Percentiles rank a stretch among this genome's conserved stretches.
phyloP scores from a whole-genome alignment of 164 flowering plant genomes.

The Liriodendron chinense region DNA sequence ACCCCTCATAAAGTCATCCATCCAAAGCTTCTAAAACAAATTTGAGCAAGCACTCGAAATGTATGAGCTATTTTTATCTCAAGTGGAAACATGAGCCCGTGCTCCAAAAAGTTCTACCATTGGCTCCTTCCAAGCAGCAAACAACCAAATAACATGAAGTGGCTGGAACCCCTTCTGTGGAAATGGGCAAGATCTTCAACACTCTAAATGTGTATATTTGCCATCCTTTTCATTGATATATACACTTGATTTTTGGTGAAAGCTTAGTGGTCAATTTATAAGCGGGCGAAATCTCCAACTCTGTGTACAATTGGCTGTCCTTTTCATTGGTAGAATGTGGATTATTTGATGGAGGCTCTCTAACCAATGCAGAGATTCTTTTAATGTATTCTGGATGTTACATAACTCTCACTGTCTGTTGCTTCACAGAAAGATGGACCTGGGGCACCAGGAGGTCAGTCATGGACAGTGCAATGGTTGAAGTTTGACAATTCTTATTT shows the following conservation, averaged over 20 bases:
- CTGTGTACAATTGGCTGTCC: background rate
- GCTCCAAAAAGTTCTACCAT: background rate
- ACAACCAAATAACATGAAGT: background rate
- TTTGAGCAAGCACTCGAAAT: background rate
- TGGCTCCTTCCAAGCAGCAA: no score
- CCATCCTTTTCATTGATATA: background rate
- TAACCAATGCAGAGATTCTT: background rate
- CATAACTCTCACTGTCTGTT: background rate
- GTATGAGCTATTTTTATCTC: background rate
- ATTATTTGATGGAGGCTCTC: background rate
- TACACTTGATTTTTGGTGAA: background rate
- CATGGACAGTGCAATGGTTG: conserved; percentile 96
- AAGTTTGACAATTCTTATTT: conserved; percentile 98
- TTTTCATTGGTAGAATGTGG: background rate
- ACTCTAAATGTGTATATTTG: background rate
- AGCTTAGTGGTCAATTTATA: background rate
- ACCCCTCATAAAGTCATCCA: background rate
- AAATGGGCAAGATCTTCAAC: background rate
- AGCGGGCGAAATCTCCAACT: background rate
- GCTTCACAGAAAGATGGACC: conserved; percentile 91
- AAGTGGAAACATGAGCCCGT: background rate
- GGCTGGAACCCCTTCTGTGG: no score
- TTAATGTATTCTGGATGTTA: background rate
- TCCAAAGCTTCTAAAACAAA: background rate
- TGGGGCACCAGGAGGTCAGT: conserved; percentile 97